Percentiles rank a stretch among this genome's conserved stretches.
These are phyloP conservation scores for Xanthoconium separans DNA, from an alignment of 1,284 basidiomycete genomes.

Conservation along the genomic window DNA sequence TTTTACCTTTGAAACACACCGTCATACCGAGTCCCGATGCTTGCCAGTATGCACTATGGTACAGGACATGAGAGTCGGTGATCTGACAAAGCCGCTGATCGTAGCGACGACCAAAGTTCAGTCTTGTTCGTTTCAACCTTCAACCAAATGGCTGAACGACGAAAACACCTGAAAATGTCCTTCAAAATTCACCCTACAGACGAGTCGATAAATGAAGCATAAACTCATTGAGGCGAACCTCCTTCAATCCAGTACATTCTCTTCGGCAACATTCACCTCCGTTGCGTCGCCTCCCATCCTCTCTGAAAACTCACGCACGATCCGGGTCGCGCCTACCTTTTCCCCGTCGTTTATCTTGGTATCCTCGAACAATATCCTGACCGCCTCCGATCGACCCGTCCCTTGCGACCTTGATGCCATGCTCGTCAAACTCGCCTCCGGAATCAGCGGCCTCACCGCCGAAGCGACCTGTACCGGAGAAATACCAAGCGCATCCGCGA, in stretches of 20 bases:
- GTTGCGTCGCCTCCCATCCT: not conserved
- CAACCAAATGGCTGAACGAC: too few species aligned
- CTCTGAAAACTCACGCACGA: not conserved
- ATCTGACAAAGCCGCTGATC: too few species aligned
- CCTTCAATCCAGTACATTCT: not conserved
- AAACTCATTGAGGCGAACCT: too few species aligned
- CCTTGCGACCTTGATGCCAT: conserved; percentile 41
- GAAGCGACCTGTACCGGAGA: conserved; percentile 56
- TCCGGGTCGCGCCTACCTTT: not conserved
- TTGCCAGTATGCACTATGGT: too few species aligned
- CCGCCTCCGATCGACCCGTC: conserved; percentile 37
- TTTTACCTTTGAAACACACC: too few species aligned
- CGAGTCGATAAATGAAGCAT: too few species aligned
- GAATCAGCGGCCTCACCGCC: conserved; percentile 58
- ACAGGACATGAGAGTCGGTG: too few species aligned
- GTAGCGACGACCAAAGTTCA: too few species aligned
- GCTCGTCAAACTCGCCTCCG: conserved; percentile 55
- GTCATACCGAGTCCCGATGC: too few species aligned
- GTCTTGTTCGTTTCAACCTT: too few species aligned
- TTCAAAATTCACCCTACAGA: too few species aligned
- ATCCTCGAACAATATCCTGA: conserved; percentile 39
- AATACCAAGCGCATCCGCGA: conserved; percentile 62
- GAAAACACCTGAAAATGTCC: too few species aligned
- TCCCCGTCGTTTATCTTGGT: not conserved
- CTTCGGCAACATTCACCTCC: not conserved